Conservation (phyloP, 257 asterid species). For the Primulina eburnea region DNA sequence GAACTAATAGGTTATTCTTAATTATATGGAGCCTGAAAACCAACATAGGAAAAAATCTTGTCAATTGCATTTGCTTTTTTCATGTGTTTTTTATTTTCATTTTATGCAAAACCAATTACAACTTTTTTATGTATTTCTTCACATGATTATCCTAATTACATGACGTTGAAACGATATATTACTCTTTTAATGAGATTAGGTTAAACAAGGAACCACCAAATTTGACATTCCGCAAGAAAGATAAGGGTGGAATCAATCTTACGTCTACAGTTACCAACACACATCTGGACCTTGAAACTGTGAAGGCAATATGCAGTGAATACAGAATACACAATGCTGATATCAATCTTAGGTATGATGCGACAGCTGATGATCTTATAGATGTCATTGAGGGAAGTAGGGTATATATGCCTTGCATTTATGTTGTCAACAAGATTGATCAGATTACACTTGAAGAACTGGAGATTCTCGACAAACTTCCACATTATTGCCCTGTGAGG, state of each 20-base stretch:
- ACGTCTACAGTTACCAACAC: conserved; percentile 82
- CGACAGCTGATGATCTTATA: conserved; percentile 97
- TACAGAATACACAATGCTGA: conserved; percentile 95
- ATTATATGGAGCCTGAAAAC: not conserved
- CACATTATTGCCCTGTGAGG: conserved; percentile 98
- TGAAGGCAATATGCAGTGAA: conserved; percentile 96
- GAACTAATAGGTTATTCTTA: not conserved
- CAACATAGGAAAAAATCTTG: not conserved
- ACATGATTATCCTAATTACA: not conserved
- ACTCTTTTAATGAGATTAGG: conserved; percentile 30
- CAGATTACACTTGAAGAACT: conserved; percentile 97
- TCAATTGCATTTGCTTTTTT: not conserved
- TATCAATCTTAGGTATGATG: conserved; percentile 80
- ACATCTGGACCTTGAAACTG: conserved; percentile 88
- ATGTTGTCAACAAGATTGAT: conserved; percentile 91
- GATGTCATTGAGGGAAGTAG: conserved; percentile 98
- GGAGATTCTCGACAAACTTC: conserved; percentile 95
- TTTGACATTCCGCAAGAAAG: conserved; percentile 83
- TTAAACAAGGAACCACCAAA: conserved; percentile 98
- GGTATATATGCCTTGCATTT: conserved; percentile 92
- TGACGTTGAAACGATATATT: not conserved
- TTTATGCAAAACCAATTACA: too few relatives aligned
- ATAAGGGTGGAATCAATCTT: conserved; percentile 92
- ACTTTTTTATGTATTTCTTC: not conserved
- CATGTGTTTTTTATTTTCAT: too few relatives aligned